phyloP scores from a whole-genome alignment of 495 filamentous ascomycete species.

The Cercophora sp. region DNA sequence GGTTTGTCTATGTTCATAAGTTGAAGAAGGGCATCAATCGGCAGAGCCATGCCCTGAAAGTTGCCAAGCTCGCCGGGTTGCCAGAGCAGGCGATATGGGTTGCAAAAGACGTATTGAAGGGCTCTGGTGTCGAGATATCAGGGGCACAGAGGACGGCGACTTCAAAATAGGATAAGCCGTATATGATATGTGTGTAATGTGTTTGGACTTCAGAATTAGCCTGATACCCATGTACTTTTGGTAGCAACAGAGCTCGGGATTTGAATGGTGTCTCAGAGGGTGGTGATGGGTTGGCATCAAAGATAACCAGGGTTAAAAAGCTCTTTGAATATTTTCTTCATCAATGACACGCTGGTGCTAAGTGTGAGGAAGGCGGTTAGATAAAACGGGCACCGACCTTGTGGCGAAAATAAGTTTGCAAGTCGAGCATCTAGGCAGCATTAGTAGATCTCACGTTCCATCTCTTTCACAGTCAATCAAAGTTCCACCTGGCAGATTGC shows the following conservation, averaged over 20 bases:
- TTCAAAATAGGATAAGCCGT: not conserved
- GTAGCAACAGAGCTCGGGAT: constrained; percentile 13
- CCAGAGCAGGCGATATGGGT: constrained; percentile 57
- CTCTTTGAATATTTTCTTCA: constrained; percentile 47
- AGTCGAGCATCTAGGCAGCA: no score
- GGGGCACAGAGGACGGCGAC: not conserved
- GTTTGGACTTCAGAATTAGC: constrained; percentile 19
- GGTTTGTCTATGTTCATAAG: constrained; percentile 83
- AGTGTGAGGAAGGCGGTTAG: not conserved
- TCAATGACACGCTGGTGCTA: constrained; percentile 42
- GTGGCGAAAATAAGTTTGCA: no score
- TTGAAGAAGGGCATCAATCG: constrained; percentile 79
- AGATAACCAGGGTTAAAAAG: constrained; percentile 53
- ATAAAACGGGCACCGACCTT: constrained; percentile 42
- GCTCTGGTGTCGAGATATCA: constrained; percentile 10
- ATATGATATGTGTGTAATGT: not conserved
- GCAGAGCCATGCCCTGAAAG: constrained; percentile 85
- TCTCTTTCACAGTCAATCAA: no score
- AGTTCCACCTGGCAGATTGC: no score
- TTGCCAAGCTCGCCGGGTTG: constrained; percentile 79
- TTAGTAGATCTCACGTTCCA: no score
- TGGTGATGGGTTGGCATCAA: constrained; percentile 42
- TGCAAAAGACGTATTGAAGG: constrained; percentile 44
- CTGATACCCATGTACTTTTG: constrained; percentile 23
- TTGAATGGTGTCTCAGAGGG: constrained; percentile 45